Conservation (phyloP, 192 early-diverging fungal genomes). For the Jimgerdemannia lactiflua region DNA sequence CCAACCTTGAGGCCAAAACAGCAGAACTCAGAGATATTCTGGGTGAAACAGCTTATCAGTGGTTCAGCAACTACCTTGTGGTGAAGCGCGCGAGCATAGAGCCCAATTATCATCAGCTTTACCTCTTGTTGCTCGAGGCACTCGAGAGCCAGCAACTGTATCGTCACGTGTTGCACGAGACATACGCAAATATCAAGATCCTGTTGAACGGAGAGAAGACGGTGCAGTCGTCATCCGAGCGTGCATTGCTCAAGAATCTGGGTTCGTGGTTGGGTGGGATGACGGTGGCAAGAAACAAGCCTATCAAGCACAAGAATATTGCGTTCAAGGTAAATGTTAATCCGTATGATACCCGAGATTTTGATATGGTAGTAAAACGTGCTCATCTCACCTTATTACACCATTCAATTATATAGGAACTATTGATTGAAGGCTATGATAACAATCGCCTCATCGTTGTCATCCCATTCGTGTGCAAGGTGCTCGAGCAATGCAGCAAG, state of each 20-base stretch:
- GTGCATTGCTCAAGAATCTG: constrained; percentile 91
- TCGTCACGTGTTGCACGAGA: constrained; percentile 84
- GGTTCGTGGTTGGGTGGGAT: constrained; percentile 98
- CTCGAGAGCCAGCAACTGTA: constrained; percentile 65
- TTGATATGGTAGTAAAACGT: not conserved
- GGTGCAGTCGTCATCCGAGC: constrained; percentile 83
- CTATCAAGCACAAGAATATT: constrained; percentile 94
- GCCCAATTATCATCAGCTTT: constrained; percentile 95
- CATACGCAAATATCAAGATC: constrained; percentile 81
- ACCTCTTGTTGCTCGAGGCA: constrained; percentile 79
- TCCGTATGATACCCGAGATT: not conserved
- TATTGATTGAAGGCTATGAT: constrained; percentile 91
- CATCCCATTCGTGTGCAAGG: constrained; percentile 98
- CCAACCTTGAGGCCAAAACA: constrained; percentile 79
- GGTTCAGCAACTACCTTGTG: constrained; percentile 96
- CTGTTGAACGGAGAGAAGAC: constrained; percentile 94
- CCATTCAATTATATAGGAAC: constrained; percentile 46
- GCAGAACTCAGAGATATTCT: constrained; percentile 76
- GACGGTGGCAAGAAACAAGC: constrained; percentile 92
- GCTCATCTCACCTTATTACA: not conserved
- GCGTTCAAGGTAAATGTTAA: constrained; percentile 72
- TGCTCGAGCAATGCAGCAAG: constrained; percentile 82
- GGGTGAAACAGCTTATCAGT: constrained; percentile 61
- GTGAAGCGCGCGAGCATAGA: constrained; percentile 95
- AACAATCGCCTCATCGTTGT: constrained; percentile 87